A percentile compares a stretch with the other conserved stretches of the same genome.
Conservation (phyloP, 352 stramenopile species). For the Pythium guiyangense region DNA sequence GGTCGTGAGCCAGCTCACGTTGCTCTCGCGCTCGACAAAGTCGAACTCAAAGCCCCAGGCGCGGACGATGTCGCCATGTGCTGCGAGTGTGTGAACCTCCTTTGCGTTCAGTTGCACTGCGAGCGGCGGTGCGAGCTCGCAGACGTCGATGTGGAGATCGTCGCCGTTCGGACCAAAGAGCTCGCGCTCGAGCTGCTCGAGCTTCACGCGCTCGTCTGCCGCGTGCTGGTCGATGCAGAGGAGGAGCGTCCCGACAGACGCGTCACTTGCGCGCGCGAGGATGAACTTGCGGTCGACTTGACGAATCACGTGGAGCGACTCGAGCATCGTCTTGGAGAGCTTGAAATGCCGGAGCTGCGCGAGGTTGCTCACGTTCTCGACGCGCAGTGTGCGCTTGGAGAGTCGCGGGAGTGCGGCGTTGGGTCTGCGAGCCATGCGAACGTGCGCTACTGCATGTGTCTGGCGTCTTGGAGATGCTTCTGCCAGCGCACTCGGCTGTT, state of each 20-base stretch:
- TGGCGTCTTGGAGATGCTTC: not conserved
- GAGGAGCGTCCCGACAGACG: conserved; percentile 27
- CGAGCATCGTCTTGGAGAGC: conserved; percentile 68
- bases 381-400: conserved; percentile 18
- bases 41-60: conserved; percentile 86
- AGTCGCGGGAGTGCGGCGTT: conserved; percentile 1
- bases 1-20: not conserved
- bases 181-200: conserved; percentile 78
- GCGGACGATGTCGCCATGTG: conserved; percentile 45
- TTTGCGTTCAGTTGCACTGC: conserved; percentile 46
- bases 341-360: conserved; percentile 29
- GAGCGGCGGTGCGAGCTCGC: conserved; percentile 44
- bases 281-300: conserved; percentile 93
- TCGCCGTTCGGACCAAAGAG: conserved; percentile 57
- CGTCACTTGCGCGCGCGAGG: conserved; percentile 43
- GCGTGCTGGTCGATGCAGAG: conserved; percentile 91
- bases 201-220: conserved; percentile 83
- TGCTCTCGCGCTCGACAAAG: conserved; percentile 4
- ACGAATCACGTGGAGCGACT: conserved; percentile 62
- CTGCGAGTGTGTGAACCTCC: conserved; percentile 37
- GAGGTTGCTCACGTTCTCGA: conserved; percentile 27
- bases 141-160: conserved; percentile 44
- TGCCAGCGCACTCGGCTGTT: not conserved
- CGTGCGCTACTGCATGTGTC: not conserved
- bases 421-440: not conserved